Conservation (phyloP, 352 stramenopile genomes). For the Phytophthora capsici region DNA sequence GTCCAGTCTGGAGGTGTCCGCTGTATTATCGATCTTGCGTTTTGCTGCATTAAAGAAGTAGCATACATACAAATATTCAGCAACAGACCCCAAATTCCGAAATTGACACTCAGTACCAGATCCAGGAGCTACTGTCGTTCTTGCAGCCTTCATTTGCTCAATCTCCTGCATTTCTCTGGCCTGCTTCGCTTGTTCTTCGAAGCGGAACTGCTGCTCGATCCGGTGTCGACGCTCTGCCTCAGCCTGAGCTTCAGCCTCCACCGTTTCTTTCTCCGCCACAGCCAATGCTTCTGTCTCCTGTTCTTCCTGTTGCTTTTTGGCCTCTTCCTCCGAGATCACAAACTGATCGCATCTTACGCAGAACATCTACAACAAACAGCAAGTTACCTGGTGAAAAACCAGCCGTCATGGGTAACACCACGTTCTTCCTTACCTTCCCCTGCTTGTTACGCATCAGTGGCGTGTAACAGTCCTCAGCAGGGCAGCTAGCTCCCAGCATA, state of each 20-base stretch:
- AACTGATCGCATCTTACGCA: conserved; percentile 82
- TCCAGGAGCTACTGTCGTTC: conserved; percentile 13
- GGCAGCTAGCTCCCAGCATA: conserved; percentile 73
- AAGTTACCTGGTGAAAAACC: background rate
- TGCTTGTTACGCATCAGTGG: conserved; percentile 83
- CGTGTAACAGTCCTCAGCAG: conserved; percentile 74
- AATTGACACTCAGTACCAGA: conserved; percentile 36
- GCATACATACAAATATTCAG: background rate
- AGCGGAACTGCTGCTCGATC: conserved; percentile 72
- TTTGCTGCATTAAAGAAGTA: conserved; percentile 33
- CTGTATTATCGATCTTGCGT: conserved; percentile 53
- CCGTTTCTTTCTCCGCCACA: conserved; percentile 49
- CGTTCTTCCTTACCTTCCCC: conserved; percentile 41
- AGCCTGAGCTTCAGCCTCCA: conserved; percentile 40
- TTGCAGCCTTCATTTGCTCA: conserved; percentile 29
- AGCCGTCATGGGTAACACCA: background rate
- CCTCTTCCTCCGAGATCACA: conserved; percentile 77
- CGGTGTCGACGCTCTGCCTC: conserved; percentile 47
- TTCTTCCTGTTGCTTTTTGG: conserved; percentile 57
- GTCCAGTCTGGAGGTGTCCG: conserved; percentile 9
- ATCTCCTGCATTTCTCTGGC: conserved; percentile 54
- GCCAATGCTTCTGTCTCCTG: conserved; percentile 44
- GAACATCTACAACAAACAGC: conserved; percentile 52
- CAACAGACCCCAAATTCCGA: background rate
- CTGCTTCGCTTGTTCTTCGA: conserved; percentile 70